A percentile compares a stretch with the other conserved stretches of the same genome.
phyloP scores from a whole-genome alignment of 495 filamentous ascomycete genomes.

The Penicillium pulvis region DNA sequence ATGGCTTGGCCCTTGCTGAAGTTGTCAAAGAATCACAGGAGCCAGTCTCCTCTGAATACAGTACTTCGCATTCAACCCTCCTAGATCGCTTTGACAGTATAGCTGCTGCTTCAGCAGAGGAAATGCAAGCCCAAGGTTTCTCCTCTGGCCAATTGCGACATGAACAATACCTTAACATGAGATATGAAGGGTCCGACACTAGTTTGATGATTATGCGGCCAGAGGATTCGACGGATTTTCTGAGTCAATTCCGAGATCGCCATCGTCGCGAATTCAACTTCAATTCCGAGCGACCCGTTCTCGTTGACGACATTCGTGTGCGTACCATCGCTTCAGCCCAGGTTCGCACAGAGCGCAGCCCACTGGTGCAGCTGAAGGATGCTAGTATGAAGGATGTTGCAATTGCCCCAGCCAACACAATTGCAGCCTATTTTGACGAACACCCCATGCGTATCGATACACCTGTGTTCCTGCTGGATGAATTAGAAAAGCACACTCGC shows the following conservation, averaged over 20 bases:
- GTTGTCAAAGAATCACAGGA: slow-evolving; percentile 56
- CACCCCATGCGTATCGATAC: slow-evolving; percentile 77
- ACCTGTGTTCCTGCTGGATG: slow-evolving; percentile 80
- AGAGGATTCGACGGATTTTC: slow-evolving; percentile 42
- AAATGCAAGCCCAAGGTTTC: slow-evolving; percentile 45
- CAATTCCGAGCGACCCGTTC: slow-evolving; percentile 48
- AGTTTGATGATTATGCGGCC: slow-evolving; percentile 53
- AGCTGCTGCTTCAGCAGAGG: slow-evolving; percentile 33
- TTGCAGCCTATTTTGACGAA: slow-evolving; percentile 52
- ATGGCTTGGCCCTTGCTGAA: slow-evolving; percentile 55
- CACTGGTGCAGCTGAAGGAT: slow-evolving; percentile 41
- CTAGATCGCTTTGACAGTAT: slow-evolving; percentile 37
- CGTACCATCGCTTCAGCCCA: slow-evolving; percentile 47
- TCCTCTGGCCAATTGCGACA: slow-evolving; percentile 42
- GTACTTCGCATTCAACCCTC: slow-evolving; percentile 36
- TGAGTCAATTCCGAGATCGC: slow-evolving; percentile 45
- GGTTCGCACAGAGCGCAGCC: slow-evolving; percentile 44
- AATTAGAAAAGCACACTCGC: slow-evolving; percentile 73
- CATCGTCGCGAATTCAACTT: slow-evolving; percentile 58
- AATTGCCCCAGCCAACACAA: slow-evolving; percentile 29
- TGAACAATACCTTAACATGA: slow-evolving; percentile 56
- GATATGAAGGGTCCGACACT: slow-evolving; percentile 56
- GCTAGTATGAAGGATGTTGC: slow-evolving; percentile 33
- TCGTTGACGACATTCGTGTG: slow-evolving; percentile 58
- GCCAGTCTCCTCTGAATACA: slow-evolving; percentile 43